Evolutionary conservation across 2,329 filamentous ascomycete species (phyloP).

Genomic region (Botrytis tulipae): DNA sequence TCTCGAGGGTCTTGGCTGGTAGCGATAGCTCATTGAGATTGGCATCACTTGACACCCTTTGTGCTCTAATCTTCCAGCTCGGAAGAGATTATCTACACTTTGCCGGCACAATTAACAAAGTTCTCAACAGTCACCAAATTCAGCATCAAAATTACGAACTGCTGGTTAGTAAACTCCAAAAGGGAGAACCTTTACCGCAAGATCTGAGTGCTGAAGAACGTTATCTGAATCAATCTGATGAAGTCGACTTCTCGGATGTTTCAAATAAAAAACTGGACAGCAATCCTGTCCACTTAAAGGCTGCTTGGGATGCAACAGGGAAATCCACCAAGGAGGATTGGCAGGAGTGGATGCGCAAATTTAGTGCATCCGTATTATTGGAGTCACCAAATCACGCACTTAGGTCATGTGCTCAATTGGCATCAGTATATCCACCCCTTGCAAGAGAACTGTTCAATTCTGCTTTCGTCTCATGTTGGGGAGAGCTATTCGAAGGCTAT

Average conservation of each 20-base stretch:
- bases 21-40: conserved; percentile 72
- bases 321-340: conserved; percentile 98
- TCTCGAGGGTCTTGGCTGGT: conserved; percentile 76
- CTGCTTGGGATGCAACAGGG: conserved; percentile 93
- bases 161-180: conserved; percentile 87
- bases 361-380: conserved; percentile 90
- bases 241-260: conserved; percentile 78
- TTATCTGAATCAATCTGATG: conserved; percentile 75
- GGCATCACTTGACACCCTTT: conserved; percentile 88
- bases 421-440: conserved; percentile 85
- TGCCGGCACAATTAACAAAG: conserved; percentile 88
- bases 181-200: conserved; percentile 91
- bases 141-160: conserved; percentile 90
- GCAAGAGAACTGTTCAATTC: conserved; percentile 97
- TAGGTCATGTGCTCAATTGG: conserved; percentile 86
- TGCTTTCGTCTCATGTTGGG: conserved; percentile 98
- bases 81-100: conserved; percentile 96
- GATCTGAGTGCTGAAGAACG: conserved; percentile 85
- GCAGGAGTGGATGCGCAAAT: conserved; percentile 97
- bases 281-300: conserved; percentile 95
- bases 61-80: conserved; percentile 91
- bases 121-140: conserved; percentile 74
- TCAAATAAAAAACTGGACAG: conserved; percentile 92
- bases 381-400: conserved; percentile 96
- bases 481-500: conserved; percentile 92